Base-by-base conservation (phyloP, 2,329 filamentous ascomycete species). In the Sarocladiaceae sp. region DNA sequence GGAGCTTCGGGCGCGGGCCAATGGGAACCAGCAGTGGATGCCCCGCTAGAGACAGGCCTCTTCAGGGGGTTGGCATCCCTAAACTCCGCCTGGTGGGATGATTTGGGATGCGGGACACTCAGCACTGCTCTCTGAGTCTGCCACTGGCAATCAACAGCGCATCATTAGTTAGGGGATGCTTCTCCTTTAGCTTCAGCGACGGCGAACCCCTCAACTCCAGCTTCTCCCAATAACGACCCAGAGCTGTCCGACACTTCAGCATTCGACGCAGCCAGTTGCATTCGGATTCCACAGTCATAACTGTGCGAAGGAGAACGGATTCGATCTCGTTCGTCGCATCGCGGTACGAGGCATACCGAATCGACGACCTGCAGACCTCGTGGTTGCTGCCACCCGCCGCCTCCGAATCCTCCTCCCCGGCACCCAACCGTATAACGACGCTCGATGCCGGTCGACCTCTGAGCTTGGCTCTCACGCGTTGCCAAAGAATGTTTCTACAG, bases 161-260 rank as follows among this genome's bases (percentile, higher is more conserved):
- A n/a, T n/a, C n/a, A n/a, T n/a, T n/a, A n/a, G n/a, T n/a, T n/a
- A n/a, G n/a, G n/a, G n/a, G n/a, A n/a, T n/a, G n/a, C n/a, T n/a
- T n/a, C n/a, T n/a, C n/a, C n/a, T n/a, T n/a, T n/a, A n/a, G n/a
- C n/a, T n/a, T n/a, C n/a, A n/a, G n/a, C n/a, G n/a, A n/a, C n/a
- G n/a, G n/a, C n/a, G 23, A 41, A 41, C 37, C 37, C 37, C 37
- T 41, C 37, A 41, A 41, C 37, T 41, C 10, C 34, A 39, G 34
- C 10, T 39, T 19, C 34, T 26, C 19, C 23, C n/a, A 19, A 4
- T 4, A 7, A 35, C 33, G 33, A 35, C 16, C 18, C 16, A 13
- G 16, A 41, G 23, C 23, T 4, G n/a, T 18, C 37, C 9, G 23
- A 41, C 12, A 7, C 33, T 20, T 20, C 10, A 19, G 20, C 21